phyloP scores from a whole-genome alignment of 495 filamentous ascomycete genomes.

The Aspergillus heteromorphus region DNA sequence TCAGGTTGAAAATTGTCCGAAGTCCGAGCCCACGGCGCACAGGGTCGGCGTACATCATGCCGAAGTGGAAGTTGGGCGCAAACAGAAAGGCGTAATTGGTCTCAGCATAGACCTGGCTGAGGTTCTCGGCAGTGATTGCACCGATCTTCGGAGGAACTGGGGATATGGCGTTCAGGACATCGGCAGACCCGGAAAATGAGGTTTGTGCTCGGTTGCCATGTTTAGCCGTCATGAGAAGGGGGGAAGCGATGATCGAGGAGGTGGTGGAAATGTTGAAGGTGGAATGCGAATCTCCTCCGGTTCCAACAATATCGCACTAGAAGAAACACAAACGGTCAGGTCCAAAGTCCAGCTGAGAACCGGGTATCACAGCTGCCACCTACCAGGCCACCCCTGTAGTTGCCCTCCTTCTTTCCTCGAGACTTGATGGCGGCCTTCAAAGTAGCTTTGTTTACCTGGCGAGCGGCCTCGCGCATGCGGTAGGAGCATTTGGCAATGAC shows the following conservation, averaged over 20 bases:
- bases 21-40: conserved; percentile 81
- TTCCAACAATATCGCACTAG: conserved; percentile 95
- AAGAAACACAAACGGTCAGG: conserved; percentile 1
- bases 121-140: conserved; percentile 63
- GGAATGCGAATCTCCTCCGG: conserved; percentile 90
- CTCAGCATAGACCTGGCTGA: conserved; percentile 62
- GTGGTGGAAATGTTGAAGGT: conserved; percentile 98
- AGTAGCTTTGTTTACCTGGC: conserved; percentile 54
- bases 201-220: conserved; percentile 97
- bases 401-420: conserved; percentile 56
- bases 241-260: conserved; percentile 83
- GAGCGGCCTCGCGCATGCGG: conserved; percentile 65
- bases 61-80: conserved; percentile 92
- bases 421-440: conserved; percentile 53
- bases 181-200: conserved; percentile 90
- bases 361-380: conserved; percentile 9
- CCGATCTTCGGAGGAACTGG: conserved; percentile 67
- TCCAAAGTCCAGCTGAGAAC: background rate
- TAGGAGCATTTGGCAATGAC: conserved; percentile 73
- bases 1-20: conserved; percentile 93
- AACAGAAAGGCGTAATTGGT: conserved; percentile 95
- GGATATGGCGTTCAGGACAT: conserved; percentile 69
- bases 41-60: conserved; percentile 78
- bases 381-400: conserved; percentile 67
- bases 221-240: conserved; percentile 77